These are phyloP conservation scores for Linum trigynum DNA, from an alignment of 345 rosid genomes.

Conservation along the genomic window DNA sequence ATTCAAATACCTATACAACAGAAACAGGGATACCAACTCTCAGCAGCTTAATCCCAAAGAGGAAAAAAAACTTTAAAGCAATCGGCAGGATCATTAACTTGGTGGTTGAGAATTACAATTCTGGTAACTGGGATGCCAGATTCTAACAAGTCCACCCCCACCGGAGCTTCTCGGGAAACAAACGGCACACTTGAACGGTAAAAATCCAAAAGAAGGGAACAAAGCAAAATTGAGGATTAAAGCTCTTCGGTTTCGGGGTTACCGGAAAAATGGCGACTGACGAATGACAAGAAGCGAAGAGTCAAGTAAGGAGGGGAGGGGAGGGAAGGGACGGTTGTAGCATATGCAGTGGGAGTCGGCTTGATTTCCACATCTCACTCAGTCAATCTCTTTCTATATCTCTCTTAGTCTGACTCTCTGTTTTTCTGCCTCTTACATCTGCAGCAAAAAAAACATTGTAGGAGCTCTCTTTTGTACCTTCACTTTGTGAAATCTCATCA, in stretches of 20 bases:
- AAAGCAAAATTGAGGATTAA: background rate
- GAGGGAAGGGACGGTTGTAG: conserved; percentile 13
- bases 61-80: background rate
- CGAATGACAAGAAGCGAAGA: no score
- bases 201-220: background rate
- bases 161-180: conserved; percentile 15
- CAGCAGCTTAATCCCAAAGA: background rate
- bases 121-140: conserved; percentile 8
- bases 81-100: conserved; percentile 1
- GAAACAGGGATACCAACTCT: background rate
- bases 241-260: background rate
- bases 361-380: conserved; percentile 26
- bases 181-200: conserved; percentile 6
- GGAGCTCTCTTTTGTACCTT: conserved; percentile 15
- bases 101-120: conserved; percentile 6
- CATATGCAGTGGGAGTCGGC: conserved; percentile 34
- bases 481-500: background rate
- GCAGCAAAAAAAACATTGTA: background rate
- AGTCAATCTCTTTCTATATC: background rate
- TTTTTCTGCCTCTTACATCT: conserved; percentile 24
- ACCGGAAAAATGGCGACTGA: background rate
- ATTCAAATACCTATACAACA: background rate
- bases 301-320: conserved; percentile 21
- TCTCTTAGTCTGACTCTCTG: conserved; percentile 9
- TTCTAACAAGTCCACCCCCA: conserved; percentile 11